phyloP scores from a whole-genome alignment of 2,329 filamentous ascomycete species.

The Aspergillus hortae region DNA sequence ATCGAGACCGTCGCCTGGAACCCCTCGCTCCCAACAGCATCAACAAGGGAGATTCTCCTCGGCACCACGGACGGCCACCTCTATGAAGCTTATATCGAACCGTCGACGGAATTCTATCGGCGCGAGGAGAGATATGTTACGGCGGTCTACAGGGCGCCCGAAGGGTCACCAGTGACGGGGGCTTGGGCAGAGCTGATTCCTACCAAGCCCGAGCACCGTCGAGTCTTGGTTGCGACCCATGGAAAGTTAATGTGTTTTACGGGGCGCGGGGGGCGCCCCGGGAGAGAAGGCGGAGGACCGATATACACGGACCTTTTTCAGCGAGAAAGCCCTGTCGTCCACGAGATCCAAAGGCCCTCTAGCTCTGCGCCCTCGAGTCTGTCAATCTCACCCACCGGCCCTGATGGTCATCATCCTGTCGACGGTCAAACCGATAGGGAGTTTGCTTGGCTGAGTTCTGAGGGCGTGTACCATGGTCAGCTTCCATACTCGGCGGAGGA shows the following conservation, averaged over 20 bases:
- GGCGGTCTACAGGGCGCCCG: conserved; percentile 73
- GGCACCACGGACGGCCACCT: conserved; percentile 91
- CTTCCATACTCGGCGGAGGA: conserved; percentile 65
- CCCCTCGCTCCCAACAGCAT: conserved; percentile 84
- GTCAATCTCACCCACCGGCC: conserved; percentile 70
- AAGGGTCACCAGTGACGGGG: conserved; percentile 74
- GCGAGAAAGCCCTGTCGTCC: conserved; percentile 70
- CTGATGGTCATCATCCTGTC: conserved; percentile 59
- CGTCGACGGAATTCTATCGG: conserved; percentile 88
- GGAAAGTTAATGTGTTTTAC: conserved; percentile 75
- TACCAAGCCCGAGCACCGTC: conserved; percentile 66
- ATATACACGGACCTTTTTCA: conserved; percentile 89
- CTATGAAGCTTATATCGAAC: conserved; percentile 93
- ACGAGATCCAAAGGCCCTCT: conserved; percentile 65
- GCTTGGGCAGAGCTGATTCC: conserved; percentile 75
- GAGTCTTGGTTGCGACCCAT: conserved; percentile 77
- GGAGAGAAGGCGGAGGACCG: conserved; percentile 73
- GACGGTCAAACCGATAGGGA: conserved; percentile 49
- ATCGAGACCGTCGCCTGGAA: conserved; percentile 96
- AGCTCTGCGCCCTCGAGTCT: conserved; percentile 62
- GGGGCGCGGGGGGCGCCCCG: conserved; percentile 69
- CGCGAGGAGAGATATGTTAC: conserved; percentile 92
- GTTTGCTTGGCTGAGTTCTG: conserved; percentile 86
- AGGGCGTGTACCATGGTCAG: conserved; percentile 84
- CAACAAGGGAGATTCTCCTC: conserved; percentile 88